phyloP scores from a whole-genome alignment of 352 stramenopile genomes.

The Aphanomyces euteiches region DNA sequence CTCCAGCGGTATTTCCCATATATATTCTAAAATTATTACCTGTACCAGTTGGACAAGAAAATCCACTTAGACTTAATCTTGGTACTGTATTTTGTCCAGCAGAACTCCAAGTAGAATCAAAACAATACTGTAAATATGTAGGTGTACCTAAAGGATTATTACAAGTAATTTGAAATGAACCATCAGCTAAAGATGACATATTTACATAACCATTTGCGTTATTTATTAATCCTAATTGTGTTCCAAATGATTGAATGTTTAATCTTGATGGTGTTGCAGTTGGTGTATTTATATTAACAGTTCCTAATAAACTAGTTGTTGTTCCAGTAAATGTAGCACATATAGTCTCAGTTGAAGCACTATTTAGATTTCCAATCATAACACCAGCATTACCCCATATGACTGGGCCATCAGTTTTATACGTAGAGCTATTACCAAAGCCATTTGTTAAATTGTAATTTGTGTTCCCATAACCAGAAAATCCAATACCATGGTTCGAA shows the following conservation, averaged over 20 bases:
- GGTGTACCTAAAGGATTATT: not conserved
- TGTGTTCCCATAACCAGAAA: not conserved
- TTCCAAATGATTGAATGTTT: slow-evolving; percentile 1
- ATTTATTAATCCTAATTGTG: slow-evolving; percentile 4
- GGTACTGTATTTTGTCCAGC: not conserved
- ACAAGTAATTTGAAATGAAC: slow-evolving; percentile 1
- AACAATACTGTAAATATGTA: slow-evolving; percentile 11
- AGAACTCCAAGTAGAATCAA: not conserved
- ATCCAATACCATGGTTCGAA: not conserved
- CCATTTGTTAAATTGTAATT: not conserved
- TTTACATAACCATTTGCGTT: slow-evolving; percentile 6
- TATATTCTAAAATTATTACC: not conserved
- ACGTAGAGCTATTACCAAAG: not conserved
- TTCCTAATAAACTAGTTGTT: slow-evolving; percentile 5
- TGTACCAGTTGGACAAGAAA: not conserved
- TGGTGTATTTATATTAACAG: slow-evolving; percentile 1
- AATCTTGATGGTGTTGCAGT: not conserved
- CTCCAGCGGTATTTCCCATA: not conserved
- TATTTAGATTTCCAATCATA: slow-evolving; percentile 7
- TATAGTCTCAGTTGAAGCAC: not conserved
- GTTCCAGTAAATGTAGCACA: slow-evolving; percentile 10
- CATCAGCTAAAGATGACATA: not conserved
- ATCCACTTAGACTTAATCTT: not conserved
- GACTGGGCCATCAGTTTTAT: not conserved
- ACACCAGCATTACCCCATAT: not conserved